Conservation (phyloP, 176 grass and related monocot species). For the Triticum turgidum region DNA sequence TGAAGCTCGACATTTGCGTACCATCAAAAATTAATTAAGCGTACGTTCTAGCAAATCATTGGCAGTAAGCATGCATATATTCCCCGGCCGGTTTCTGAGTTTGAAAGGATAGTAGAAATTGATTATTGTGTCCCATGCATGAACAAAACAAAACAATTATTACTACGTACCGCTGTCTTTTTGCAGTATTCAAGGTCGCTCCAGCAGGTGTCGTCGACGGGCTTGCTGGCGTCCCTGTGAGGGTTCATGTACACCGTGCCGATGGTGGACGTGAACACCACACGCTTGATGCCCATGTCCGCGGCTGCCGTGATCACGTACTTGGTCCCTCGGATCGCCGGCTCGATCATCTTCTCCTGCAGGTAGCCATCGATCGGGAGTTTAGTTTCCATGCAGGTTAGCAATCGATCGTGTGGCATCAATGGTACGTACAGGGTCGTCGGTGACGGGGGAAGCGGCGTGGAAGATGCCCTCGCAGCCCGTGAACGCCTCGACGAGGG, state of each 20-base stretch:
- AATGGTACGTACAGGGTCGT: constrained; percentile 46
- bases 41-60: background rate
- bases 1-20: constrained; percentile 9
- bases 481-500: constrained; percentile 32
- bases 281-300: constrained; percentile 49
- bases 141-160: background rate
- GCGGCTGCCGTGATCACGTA: constrained; percentile 59
- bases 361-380: background rate
- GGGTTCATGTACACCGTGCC: constrained; percentile 90
- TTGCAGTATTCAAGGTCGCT: constrained; percentile 89
- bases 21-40: background rate
- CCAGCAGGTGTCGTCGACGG: constrained; percentile 78
- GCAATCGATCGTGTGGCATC: background rate
- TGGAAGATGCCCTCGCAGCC: constrained; percentile 74
- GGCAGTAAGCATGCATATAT: background rate
- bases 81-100: background rate
- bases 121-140: background rate
- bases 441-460: constrained; percentile 56
- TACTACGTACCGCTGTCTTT: constrained; percentile 50
- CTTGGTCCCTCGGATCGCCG: constrained; percentile 57
- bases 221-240: constrained; percentile 30
- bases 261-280: constrained; percentile 82
- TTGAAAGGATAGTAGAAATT: background rate
- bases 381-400: background rate
- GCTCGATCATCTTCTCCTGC: constrained; percentile 80